Evolutionary conservation across 352 stramenopile genomes (phyloP).

Genomic region (Phytopythium chamaehyphon): DNA sequence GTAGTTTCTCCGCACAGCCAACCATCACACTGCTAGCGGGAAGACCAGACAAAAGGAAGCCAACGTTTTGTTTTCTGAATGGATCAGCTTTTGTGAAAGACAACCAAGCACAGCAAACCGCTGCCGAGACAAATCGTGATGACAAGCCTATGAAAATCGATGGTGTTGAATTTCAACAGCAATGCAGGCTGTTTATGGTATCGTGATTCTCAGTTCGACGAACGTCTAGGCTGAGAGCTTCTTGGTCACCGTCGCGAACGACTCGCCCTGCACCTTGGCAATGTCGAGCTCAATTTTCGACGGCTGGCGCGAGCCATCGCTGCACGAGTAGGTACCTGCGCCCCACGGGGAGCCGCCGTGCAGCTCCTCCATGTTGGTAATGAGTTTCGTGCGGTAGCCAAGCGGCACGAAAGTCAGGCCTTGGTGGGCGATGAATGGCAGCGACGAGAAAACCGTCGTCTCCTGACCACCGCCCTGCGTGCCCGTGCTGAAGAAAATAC

Average conservation of each 20-base stretch:
- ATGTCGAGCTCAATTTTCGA: conserved; percentile 77
- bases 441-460: conserved; percentile 49
- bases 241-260: conserved; percentile 78
- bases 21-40: too few relatives aligned
- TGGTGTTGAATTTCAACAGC: too few relatives aligned
- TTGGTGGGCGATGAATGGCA: conserved; percentile 71
- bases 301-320: conserved; percentile 64
- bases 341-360: conserved; percentile 57
- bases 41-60: too few relatives aligned
- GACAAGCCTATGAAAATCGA: too few relatives aligned
- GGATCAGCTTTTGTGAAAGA: too few relatives aligned
- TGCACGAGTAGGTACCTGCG: conserved; percentile 48
- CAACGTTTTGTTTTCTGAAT: too few relatives aligned
- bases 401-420: conserved; percentile 80
- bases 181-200: too few relatives aligned
- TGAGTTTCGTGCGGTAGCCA: conserved; percentile 31
- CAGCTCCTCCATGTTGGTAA: conserved; percentile 48
- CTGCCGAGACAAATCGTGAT: too few relatives aligned
- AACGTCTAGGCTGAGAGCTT: conserved; percentile 70
- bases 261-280: conserved; percentile 74
- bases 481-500: conserved; percentile 63
- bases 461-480: conserved; percentile 72
- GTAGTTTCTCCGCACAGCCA: too few relatives aligned
- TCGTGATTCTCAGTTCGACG: too few relatives aligned
- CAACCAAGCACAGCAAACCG: too few relatives aligned